Evolutionary conservation across 2,329 filamentous ascomycete genomes (phyloP).

Genomic region (Diaporthe aspalathi): DNA sequence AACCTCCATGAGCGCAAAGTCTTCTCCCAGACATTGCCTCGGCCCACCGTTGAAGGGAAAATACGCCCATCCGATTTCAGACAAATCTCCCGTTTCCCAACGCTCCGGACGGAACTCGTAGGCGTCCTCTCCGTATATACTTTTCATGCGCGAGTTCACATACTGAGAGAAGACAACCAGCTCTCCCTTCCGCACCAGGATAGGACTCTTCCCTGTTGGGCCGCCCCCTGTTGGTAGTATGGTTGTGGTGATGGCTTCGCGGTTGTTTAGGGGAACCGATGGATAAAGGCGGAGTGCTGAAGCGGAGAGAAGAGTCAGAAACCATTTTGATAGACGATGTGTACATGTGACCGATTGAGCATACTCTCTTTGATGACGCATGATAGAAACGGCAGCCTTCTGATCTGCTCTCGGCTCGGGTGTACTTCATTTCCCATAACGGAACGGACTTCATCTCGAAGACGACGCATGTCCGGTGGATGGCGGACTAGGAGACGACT

Average conservation of each 20-base stretch:
- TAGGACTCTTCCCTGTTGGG: slow-evolving; percentile 45
- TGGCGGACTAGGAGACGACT: slow-evolving; percentile 41
- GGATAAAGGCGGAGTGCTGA: slow-evolving; percentile 49
- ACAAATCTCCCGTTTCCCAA: slow-evolving; percentile 48
- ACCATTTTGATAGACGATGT: too few relatives aligned
- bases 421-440: slow-evolving; percentile 39
- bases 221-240: slow-evolving; percentile 52
- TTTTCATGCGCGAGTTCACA: slow-evolving; percentile 48
- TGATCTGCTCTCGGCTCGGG: neutral
- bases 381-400: slow-evolving; percentile 38
- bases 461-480: slow-evolving; percentile 39
- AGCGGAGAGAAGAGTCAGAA: neutral
- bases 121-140: slow-evolving; percentile 51
- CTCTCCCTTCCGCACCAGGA: slow-evolving; percentile 47
- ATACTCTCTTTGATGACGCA: slow-evolving; percentile 39
- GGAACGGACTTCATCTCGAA: slow-evolving; percentile 39
- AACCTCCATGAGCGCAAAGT: slow-evolving; percentile 47
- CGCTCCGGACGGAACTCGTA: slow-evolving; percentile 51
- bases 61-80: slow-evolving; percentile 48
- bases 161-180: slow-evolving; percentile 46
- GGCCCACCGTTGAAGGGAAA: slow-evolving; percentile 53
- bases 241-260: slow-evolving; percentile 46
- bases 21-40: slow-evolving; percentile 50
- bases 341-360: neutral
- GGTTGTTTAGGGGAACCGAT: slow-evolving; percentile 48